Base-by-base conservation (phyloP, 345 rosid genomes). In the Pugionium cornutum region DNA sequence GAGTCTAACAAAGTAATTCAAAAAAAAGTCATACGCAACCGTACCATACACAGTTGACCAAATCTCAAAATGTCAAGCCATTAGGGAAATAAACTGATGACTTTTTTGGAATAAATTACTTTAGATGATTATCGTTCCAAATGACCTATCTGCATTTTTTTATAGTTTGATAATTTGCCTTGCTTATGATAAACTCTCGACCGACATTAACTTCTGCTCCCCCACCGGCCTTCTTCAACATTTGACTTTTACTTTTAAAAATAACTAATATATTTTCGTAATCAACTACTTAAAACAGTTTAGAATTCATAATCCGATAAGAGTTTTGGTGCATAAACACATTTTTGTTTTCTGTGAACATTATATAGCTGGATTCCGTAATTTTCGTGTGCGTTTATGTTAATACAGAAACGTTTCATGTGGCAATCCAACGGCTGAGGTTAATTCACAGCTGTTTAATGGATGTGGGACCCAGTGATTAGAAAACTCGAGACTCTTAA, bases 371-470 rank as follows among this genome's bases (percentile, higher is more conserved):
- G 58, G 65, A 64, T 49, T 34, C 52, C 75, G 58, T 37, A 55
- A 63, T 54, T 47, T 55, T 29, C 64, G 75, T 48, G 64, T 33
- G 10, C 29, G 26, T 48, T 8, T 25, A 55, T 34, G 45, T 48
- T 64, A 55, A 54, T 51, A 56, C 69, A 55, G 35, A 9, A 37
- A 6, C 49, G 10, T 53, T 35, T 44, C 68, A 61, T 61, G 54
- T 61, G 48, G 9, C 37, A 51, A 60, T 42, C 73, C 60, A 69
- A 69, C 67, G 73, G 73, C 60, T 70, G 33, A 26, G 34, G 28
- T 53, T 62, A 10, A 53, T n/a, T 4, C 42, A 62, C 34, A 62
- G 56, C 68, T 69, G 59, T 35, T 45, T 11, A n/a, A 26, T 9
- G 32, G 47, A 40, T 34, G 54, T 53, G 6, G 75, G 46, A 0